A percentile compares a stretch with the other conserved stretches of the same genome.
These are phyloP conservation scores for Hansenula lynferdii DNA, from an alignment of 1,139 yeast species.

Conservation along the genomic window DNA sequence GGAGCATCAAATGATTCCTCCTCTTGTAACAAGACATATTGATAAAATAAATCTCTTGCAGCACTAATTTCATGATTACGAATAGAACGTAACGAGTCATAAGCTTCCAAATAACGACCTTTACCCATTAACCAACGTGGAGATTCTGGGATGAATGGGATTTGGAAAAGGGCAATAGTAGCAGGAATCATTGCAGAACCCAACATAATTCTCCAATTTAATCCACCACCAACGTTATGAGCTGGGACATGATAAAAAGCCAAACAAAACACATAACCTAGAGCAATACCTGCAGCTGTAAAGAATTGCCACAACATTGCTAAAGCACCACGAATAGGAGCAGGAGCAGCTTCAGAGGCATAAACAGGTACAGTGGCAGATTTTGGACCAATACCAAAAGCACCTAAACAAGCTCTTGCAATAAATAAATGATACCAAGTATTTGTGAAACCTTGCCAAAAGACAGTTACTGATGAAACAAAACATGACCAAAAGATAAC, in stretches of 20 bases:
- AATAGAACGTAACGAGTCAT: slow-evolving; percentile 42
- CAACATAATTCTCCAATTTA: slow-evolving; percentile 79
- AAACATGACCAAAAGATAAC: slow-evolving; percentile 63
- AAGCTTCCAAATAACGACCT: slow-evolving; percentile 54
- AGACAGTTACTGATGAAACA: slow-evolving; percentile 61
- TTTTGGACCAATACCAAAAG: slow-evolving; percentile 72
- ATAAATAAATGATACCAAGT: slow-evolving; percentile 73
- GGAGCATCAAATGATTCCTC: slow-evolving; percentile 58
- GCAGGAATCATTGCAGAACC: slow-evolving; percentile 79
- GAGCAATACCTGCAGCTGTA: slow-evolving; percentile 83
- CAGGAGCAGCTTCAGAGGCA: slow-evolving; percentile 78
- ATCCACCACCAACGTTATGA: slow-evolving; percentile 42
- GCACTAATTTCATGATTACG: slow-evolving; percentile 55
- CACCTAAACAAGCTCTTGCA: slow-evolving; percentile 66
- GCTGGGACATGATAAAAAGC: slow-evolving; percentile 49
- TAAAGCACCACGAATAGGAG: slow-evolving; percentile 69
- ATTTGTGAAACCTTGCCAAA: slow-evolving; percentile 74
- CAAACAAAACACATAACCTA: slow-evolving; percentile 68
- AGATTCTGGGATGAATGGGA: slow-evolving; percentile 70
- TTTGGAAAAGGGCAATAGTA: slow-evolving; percentile 57
- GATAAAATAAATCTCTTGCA: slow-evolving; percentile 74
- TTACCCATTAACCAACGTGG: slow-evolving; percentile 80
- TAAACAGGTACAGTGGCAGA: slow-evolving; percentile 80
- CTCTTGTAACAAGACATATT: slow-evolving; percentile 58
- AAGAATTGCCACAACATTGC: slow-evolving; percentile 90